These are phyloP conservation scores for Aspergillus saccharolyticus DNA, from an alignment of 495 filamentous ascomycete species.

Conservation along the genomic window DNA sequence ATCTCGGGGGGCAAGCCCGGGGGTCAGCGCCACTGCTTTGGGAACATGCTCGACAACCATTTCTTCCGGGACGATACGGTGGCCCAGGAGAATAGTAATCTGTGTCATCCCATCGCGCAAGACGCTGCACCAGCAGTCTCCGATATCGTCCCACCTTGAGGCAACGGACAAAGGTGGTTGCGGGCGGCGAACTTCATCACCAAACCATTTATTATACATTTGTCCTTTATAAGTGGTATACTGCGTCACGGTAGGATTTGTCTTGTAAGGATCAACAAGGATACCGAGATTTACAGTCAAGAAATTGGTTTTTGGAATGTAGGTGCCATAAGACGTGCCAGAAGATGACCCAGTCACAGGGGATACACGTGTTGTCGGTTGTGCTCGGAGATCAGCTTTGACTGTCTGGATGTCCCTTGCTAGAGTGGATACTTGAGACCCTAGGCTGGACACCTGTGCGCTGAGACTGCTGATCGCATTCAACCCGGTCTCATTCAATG, in stretches of 20 bases:
- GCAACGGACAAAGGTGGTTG: slow-evolving; percentile 31
- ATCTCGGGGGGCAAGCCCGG: slow-evolving; percentile 36
- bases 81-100: slow-evolving; percentile 31
- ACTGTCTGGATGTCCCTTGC: slow-evolving; percentile 26
- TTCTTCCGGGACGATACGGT: slow-evolving; percentile 40
- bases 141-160: slow-evolving; percentile 37
- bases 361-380: slow-evolving; percentile 16
- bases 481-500: slow-evolving; percentile 22
- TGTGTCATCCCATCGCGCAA: slow-evolving; percentile 37
- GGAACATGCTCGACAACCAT: slow-evolving; percentile 46
- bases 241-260: slow-evolving; percentile 26
- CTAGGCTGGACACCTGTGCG: slow-evolving; percentile 29
- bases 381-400: slow-evolving; percentile 17
- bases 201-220: slow-evolving; percentile 1
- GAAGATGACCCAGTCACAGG: no score
- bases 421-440: slow-evolving; percentile 32
- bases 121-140: slow-evolving; percentile 46
- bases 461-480: slow-evolving; percentile 26
- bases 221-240: slow-evolving; percentile 8
- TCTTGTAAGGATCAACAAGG: slow-evolving; percentile 32
- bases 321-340: background rate
- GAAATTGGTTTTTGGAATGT: slow-evolving; percentile 33
- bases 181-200: slow-evolving; percentile 3
- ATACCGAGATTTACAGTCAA: slow-evolving; percentile 30
- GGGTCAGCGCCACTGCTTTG: slow-evolving; percentile 25